Base-by-base conservation (phyloP, 2,329 filamentous ascomycete species). In the Fonsecaea pedrosoi region DNA sequence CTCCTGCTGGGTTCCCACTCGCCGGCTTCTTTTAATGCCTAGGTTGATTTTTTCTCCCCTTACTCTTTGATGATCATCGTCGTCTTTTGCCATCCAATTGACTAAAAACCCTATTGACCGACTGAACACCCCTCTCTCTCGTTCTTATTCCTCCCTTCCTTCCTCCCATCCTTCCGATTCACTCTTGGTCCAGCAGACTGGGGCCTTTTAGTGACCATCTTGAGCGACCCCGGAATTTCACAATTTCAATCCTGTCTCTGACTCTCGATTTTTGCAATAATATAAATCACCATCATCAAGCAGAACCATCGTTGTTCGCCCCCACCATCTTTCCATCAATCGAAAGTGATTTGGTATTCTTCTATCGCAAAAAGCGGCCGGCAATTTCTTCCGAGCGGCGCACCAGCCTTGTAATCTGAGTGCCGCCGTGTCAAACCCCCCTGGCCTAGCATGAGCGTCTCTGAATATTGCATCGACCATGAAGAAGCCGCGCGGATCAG, bases 401-500 rank as follows among this genome's bases (percentile, higher is more conserved):
- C 35, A 37, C 21, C 21, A n/a, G 55, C 35, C 35, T 37, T 57
- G 32, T 12, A 5, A 6, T 18, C 7, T 50, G 45, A 10, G 18
- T 57, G 18, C 35, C 32, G 21, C 55, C 38, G 15, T 30, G 10
- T 45, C 37, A 21, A 25, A 1, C 25, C 25, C 53, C 37, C 34
- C 34, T 59, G 21, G 38, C 60, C 60, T 48, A 34, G 42, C 59
- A 53, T 62, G 54, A 45, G 32, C 54, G 38, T 59, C 32, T 40
- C 38, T 21, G 32, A 18, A 3, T 50, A 25, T 59, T 45, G 42
- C 38, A 42, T 50, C 54, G 40, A 64, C 65, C 54, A 70, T 70
- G 68, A 68, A 61, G 63, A 65, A 65, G 58, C 58, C 57, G 25
- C 64, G 63, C 35, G 62, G 4, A 55, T 30, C 59, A 34, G 54